Percentiles rank a stretch among this genome's conserved stretches.
phyloP scores from a whole-genome alignment of 176 grass and related monocot genomes.

The Raddia distichophylla region DNA sequence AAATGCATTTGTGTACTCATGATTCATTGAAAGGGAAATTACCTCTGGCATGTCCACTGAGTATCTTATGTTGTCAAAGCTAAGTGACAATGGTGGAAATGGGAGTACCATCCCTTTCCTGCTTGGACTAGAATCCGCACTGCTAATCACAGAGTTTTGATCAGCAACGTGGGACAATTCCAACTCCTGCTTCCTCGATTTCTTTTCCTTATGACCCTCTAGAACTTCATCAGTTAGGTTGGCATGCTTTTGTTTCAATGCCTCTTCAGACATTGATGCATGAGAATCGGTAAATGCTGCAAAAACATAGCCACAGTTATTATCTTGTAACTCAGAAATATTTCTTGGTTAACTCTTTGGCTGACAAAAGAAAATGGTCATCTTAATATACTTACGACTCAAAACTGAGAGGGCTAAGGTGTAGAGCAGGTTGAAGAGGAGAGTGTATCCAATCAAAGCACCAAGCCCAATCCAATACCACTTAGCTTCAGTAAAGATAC shows the following conservation, averaged over 20 bases:
- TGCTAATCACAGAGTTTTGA: slow-evolving; percentile 45
- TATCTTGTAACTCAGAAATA: slow-evolving; percentile 24
- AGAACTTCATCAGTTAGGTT: slow-evolving; percentile 72
- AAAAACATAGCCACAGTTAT: slow-evolving; percentile 29
- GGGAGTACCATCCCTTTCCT: slow-evolving; percentile 83
- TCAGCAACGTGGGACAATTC: slow-evolving; percentile 44
- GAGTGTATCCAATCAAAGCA: slow-evolving; percentile 73
- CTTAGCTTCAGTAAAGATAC: slow-evolving; percentile 71
- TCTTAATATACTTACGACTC: slow-evolving; percentile 67
- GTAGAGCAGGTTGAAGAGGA: slow-evolving; percentile 84
- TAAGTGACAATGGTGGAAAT: slow-evolving; percentile 69
- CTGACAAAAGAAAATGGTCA: slow-evolving; percentile 29
- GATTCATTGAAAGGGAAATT: slow-evolving; percentile 37
- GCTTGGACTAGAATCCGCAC: slow-evolving; percentile 35
- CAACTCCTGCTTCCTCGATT: slow-evolving; percentile 53
- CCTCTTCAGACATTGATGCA: slow-evolving; percentile 71
- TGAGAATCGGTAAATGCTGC: slow-evolving; percentile 73
- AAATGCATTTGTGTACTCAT: slow-evolving; percentile 7
- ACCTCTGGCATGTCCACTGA: slow-evolving; percentile 92
- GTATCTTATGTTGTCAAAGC: slow-evolving; percentile 76
- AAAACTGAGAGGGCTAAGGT: slow-evolving; percentile 69
- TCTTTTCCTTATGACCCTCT: slow-evolving; percentile 52
- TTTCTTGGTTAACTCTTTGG: slow-evolving; percentile 29
- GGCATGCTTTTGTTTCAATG: slow-evolving; percentile 75
- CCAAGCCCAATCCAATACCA: slow-evolving; percentile 89